Base-by-base conservation (phyloP, 2,329 filamentous ascomycete species). In the Cladophialophora chaetospira region DNA sequence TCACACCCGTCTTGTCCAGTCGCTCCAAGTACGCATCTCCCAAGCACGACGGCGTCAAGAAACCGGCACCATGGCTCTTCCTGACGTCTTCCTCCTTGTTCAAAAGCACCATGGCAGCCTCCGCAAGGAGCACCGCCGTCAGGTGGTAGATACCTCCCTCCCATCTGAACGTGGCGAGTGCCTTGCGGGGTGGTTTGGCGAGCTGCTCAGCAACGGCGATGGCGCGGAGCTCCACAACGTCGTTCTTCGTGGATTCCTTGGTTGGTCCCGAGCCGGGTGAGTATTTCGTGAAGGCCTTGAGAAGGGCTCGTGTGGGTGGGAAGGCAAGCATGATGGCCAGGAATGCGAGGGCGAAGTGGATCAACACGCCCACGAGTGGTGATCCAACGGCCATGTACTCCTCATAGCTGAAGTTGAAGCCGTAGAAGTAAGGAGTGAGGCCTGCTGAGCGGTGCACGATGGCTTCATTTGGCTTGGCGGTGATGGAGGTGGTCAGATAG, bases 401-500 rank as follows among this genome's bases (percentile, higher is more conserved):
- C 46, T 74, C 76, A 68, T 85, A 83, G 55, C 76, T 73, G 73
- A 87, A 87, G 9, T 76, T 75, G 1, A 76, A 74, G 0, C 83
- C 83, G 65, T 86, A 87, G 35, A 79, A 73, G n/a, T 77, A 75
- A 9, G 78, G 78, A 57, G 82, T 79, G 23, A 87, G 69, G 8
- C 80, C 81, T 74, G 83, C 85, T 42, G 78, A 82, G 54, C 84
- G 79, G 64, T 86, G 79, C 23, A 86, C 80, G 55, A 84, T 80
- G 28, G 80, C 77, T 33, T 75, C 72, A 60, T 87, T 84, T 6
- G 79, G 75, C 6, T 75, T 69, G 2, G 77, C 80, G 62, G 79
- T 76, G 1, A 81, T 69, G 9, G 78, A 81, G 35, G 77, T 80
- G 5, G 83, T 82, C 44, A 86, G 73, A 1, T 77, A 73, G n/a